Evolutionary conservation across 768 basidiomycete genomes (phyloP), one percentile per base, ranked within the genome.

Genomic region (Tylopilus plumbeoviolaceoides): DNA sequence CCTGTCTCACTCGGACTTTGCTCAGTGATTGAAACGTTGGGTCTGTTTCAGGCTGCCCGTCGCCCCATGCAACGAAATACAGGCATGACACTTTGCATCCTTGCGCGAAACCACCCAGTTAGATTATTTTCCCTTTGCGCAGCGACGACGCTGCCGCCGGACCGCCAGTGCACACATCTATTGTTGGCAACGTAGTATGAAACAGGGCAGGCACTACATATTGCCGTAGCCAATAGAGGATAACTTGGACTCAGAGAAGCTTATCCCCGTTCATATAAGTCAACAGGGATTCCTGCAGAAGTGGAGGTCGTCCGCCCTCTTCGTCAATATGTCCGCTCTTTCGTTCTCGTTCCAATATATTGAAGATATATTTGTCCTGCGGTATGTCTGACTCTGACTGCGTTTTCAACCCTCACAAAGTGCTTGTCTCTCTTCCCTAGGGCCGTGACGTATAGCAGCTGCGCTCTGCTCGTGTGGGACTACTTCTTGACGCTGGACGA

Each of bases 401-500:
- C 25, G 27, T n/a, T 35, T 10, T 41, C 7, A 9, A 40, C 28
- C 7, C 14, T n/a, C 7, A 36, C 5, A 18, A 42, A 47, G 41
- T 20, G 4, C 3, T 15, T 11, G 23, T 2, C 25, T n/a, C 12
- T 45, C 28, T 15, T 33, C 6, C 11, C 20, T 42, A 53, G 51
- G 6, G 18, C 51, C 5, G 17, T 53, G 11, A 25, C 40, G 11
- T 53, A 35, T 25, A 42, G 51, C 14, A 27, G 51, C 30, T 47
- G 27, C 33, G 14, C 46, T 42, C 31, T 42, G 18, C 51, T 53
- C 31, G n/a, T 42, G 4, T 53, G 51, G 51, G 51, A 53, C 28
- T 43, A 53, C 46, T 35, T 53, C 23, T 42, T 47, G 46, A 53
- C 51, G 23, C 23, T 53, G 40, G 51, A 53, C 25, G 51, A 53